phyloP scores from a whole-genome alignment of 2,329 filamentous ascomycete species.

The Colletotrichum tamarilloi region DNA sequence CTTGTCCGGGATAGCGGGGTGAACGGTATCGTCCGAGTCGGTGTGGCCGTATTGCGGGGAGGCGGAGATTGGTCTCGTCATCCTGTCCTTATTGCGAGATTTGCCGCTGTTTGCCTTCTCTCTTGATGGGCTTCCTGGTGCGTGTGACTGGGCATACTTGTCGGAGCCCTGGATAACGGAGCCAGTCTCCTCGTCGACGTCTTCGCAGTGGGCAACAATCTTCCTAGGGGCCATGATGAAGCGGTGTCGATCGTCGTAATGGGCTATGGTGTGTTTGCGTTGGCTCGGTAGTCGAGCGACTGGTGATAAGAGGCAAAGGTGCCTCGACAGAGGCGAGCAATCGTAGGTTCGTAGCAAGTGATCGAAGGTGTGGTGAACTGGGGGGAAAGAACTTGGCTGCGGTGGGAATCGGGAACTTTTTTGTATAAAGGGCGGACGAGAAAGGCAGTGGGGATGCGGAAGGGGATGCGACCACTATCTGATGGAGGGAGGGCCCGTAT shows the following conservation, averaged over 20 bases:
- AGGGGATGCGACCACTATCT: constrained; percentile 36
- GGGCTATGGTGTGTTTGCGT: background rate
- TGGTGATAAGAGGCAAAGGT: constrained; percentile 29
- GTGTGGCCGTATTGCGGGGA: constrained; percentile 48
- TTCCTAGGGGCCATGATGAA: constrained; percentile 53
- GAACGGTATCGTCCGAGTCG: constrained; percentile 58
- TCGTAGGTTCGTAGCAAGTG: constrained; percentile 32
- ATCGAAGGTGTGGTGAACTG: constrained; percentile 14
- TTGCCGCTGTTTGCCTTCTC: constrained; percentile 65
- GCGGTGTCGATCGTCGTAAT: constrained; percentile 35
- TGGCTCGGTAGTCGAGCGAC: constrained; percentile 30
- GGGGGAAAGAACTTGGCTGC: constrained; percentile 2
- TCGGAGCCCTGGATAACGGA: constrained; percentile 51
- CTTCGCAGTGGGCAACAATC: constrained; percentile 59
- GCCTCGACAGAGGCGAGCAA: constrained; percentile 34
- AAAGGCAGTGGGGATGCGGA: constrained; percentile 27
- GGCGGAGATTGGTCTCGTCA: constrained; percentile 49
- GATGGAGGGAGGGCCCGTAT: constrained; percentile 36
- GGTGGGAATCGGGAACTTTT: constrained; percentile 38
- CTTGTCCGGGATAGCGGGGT: constrained; percentile 46
- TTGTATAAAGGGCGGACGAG: constrained; percentile 34
- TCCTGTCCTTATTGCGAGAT: constrained; percentile 52
- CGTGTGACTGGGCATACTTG: constrained; percentile 60
- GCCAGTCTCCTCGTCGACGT: constrained; percentile 63
- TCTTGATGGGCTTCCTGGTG: constrained; percentile 55